These are phyloP conservation scores for Dothidotthia symphoricarpi DNA, from an alignment of 2,329 filamentous ascomycete species.

Conservation along the genomic window DNA sequence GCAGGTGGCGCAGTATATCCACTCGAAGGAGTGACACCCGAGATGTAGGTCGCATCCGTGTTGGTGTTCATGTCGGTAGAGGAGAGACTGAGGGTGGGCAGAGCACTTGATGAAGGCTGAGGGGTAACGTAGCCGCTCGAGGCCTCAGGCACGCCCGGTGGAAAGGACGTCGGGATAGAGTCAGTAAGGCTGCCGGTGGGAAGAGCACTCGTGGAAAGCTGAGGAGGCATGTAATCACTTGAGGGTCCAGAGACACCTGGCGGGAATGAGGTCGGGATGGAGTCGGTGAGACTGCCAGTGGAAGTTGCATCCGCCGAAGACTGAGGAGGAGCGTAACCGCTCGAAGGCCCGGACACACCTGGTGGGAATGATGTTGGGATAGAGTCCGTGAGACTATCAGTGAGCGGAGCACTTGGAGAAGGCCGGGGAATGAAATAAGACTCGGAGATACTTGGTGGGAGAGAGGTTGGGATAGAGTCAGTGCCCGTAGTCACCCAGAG, in stretches of 20 bases:
- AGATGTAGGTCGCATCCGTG: conserved; percentile 4
- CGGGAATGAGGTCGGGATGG: conserved; percentile 8
- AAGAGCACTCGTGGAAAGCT: conserved; percentile 6
- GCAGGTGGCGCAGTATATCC: conserved; percentile 2
- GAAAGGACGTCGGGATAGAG: conserved; percentile 9
- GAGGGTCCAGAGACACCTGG: conserved; percentile 1
- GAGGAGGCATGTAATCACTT: conserved; percentile 6
- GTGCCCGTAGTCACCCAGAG: not conserved
- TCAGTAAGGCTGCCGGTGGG: conserved; percentile 7
- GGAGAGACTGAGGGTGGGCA: conserved; percentile 4
- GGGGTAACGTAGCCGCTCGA: conserved; percentile 6
- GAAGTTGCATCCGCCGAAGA: no score
- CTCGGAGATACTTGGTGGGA: not conserved
- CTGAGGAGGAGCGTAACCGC: not conserved
- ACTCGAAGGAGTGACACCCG: conserved; percentile 3
- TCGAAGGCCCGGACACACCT: not conserved
- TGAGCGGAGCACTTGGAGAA: conserved; percentile 1
- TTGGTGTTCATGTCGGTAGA: conserved; percentile 2
- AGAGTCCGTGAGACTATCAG: conserved; percentile 6
- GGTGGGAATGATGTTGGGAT: conserved; percentile 10
- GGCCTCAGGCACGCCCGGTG: not conserved
- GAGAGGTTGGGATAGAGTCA: not conserved
- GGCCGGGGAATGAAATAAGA: conserved; percentile 2
- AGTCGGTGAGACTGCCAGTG: conserved; percentile 8
- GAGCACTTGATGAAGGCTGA: conserved; percentile 6